phyloP scores from a whole-genome alignment of 805 yeast species.

The Saccharomycopsis capsularis region DNA sequence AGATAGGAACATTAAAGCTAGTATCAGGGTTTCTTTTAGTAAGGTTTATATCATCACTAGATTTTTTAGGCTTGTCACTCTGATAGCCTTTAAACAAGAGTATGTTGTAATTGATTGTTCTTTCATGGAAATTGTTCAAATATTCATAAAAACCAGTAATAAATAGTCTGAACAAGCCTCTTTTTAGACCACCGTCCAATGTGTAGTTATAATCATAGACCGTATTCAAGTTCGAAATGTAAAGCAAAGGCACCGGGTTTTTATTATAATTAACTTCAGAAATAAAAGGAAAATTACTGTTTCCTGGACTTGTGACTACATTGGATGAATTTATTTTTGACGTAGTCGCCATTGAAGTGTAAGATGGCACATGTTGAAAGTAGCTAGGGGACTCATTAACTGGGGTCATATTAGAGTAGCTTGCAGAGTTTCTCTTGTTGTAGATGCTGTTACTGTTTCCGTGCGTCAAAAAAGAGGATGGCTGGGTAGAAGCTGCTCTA shows the following conservation, averaged over 20 bases:
- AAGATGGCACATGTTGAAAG: not conserved
- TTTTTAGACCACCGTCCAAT: slow-evolving; percentile 1
- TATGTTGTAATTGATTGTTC: slow-evolving; percentile 12
- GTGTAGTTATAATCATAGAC: slow-evolving; percentile 9
- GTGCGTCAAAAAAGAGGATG: not conserved
- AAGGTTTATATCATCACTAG: too few species aligned
- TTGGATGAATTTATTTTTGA: not conserved
- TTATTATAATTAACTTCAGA: slow-evolving; percentile 8
- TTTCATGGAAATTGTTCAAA: slow-evolving; percentile 11
- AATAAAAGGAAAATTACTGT: too few species aligned
- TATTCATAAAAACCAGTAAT: slow-evolving; percentile 11
- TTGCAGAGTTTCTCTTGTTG: slow-evolving; percentile 1
- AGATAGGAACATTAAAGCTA: too few species aligned
- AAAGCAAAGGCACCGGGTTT: slow-evolving; percentile 14
- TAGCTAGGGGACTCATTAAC: not conserved
- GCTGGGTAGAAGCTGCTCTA: not conserved
- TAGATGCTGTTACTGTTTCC: not conserved
- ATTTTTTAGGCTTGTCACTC: not conserved
- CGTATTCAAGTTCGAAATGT: slow-evolving; percentile 7
- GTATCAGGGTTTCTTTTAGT: not conserved
- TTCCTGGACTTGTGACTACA: not conserved
- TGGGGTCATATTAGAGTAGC: not conserved
- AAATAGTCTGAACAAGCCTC: slow-evolving; percentile 2
- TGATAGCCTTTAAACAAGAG: slow-evolving; percentile 7
- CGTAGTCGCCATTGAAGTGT: slow-evolving; percentile 1